A percentile compares a stretch with the other conserved stretches of the same genome.
Evolutionary conservation across 2,329 filamentous ascomycete genomes (phyloP).

Genomic region (Fusarium cyanostomum): DNA sequence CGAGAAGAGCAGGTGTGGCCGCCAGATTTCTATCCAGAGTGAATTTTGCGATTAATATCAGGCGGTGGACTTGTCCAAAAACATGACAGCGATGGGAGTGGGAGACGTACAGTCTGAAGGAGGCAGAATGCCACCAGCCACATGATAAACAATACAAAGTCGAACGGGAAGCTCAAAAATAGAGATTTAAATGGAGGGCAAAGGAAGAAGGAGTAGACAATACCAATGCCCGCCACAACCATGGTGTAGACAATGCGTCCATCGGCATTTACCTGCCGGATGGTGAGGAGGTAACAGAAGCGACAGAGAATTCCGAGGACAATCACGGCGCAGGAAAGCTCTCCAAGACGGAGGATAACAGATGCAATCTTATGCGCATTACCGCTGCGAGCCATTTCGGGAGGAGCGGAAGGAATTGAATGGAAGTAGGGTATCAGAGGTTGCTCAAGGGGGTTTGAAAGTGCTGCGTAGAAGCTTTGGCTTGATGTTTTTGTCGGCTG

Average conservation of each 20-base stretch:
- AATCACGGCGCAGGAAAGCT: constrained; percentile 35
- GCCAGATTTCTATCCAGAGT: constrained; percentile 13
- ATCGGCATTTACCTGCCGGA: constrained; percentile 13
- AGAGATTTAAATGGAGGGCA: constrained; percentile 34
- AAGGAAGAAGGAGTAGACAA: constrained; percentile 39
- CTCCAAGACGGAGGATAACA: constrained; percentile 27
- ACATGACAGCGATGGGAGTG: not conserved
- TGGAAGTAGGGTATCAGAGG: no score
- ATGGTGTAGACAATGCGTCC: constrained; percentile 39
- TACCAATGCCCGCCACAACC: constrained; percentile 41
- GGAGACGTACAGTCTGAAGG: constrained; percentile 32
- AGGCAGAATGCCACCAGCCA: constrained; percentile 44
- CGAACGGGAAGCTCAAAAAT: constrained; percentile 39
- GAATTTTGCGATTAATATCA: not conserved
- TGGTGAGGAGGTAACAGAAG: constrained; percentile 31
- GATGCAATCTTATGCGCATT: constrained; percentile 36
- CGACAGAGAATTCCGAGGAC: constrained; percentile 38
- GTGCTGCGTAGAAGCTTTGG: no score
- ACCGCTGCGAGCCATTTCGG: no score
- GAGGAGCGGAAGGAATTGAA: no score
- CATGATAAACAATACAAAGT: constrained; percentile 41
- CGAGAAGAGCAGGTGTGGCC: constrained; percentile 15
- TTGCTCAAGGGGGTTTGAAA: no score
- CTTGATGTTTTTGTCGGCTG: no score
- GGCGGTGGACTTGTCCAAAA: not conserved